Conservation (phyloP, 148 eudicot species). For the Rhododendron ovatum region DNA sequence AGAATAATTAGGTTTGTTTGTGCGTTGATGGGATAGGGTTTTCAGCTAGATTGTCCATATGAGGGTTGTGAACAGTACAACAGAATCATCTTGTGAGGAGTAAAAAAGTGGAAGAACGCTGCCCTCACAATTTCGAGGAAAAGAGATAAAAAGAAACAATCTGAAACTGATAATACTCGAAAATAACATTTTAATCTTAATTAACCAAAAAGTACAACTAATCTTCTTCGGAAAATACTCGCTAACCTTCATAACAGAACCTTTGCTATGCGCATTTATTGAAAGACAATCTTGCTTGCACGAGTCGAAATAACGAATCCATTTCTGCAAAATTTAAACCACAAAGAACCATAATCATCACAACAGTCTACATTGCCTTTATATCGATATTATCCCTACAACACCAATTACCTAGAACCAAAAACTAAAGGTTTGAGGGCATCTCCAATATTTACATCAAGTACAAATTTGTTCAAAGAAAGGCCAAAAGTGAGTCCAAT, state of each 20-base stretch:
- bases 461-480: background rate
- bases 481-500: background rate
- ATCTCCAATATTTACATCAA: background rate
- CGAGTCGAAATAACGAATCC: slow-evolving; percentile 68
- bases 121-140: background rate
- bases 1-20: background rate
- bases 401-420: background rate
- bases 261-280: slow-evolving; percentile 83
- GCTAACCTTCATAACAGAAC: slow-evolving; percentile 80
- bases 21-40: background rate
- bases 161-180: background rate
- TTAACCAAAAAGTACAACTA: background rate
- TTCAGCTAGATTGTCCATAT: background rate
- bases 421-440: background rate
- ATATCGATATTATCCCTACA: background rate
- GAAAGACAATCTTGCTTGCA: slow-evolving; percentile 67
- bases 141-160: background rate
- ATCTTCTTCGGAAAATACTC: background rate
- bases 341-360: background rate
- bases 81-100: background rate
- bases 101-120: background rate
- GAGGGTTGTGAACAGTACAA: background rate
- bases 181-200: background rate
- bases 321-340: slow-evolving; percentile 50
- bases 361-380: background rate